Evolutionary conservation across 2,329 filamentous ascomycete genomes (phyloP).

Genomic region (Epichloe baconii): DNA sequence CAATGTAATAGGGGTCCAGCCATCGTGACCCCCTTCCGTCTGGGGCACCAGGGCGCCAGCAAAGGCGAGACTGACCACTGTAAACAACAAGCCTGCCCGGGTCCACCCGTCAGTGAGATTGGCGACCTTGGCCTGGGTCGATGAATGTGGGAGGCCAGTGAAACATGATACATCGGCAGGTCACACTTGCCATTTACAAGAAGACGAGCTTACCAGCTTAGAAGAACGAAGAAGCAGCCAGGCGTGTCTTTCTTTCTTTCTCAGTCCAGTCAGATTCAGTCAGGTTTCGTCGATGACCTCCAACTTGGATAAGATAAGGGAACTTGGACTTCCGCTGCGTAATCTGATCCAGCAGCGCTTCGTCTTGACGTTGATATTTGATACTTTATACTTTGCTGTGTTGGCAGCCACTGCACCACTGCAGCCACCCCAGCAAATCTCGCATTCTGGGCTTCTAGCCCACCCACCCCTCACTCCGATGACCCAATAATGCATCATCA

Average conservation of each 20-base stretch:
- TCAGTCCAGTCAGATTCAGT: too few species aligned
- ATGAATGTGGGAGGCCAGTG: not conserved
- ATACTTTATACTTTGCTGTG: not conserved
- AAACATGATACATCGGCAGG: not conserved
- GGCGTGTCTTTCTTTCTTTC: not conserved
- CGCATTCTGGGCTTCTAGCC: not conserved
- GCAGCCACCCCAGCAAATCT: not conserved
- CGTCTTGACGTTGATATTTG: not conserved
- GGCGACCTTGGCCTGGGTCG: not conserved
- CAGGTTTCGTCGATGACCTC: too few species aligned
- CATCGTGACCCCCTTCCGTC: not conserved
- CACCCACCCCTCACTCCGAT: not conserved
- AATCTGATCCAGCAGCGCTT: not conserved
- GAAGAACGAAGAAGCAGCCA: not conserved
- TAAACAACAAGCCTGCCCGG: not conserved
- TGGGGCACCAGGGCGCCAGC: not conserved
- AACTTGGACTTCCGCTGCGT: too few species aligned
- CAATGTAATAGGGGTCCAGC: not conserved
- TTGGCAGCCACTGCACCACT: conserved; percentile 1
- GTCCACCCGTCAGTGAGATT: not conserved
- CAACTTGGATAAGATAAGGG: too few species aligned
- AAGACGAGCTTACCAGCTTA: not conserved
- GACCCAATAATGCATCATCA: not conserved
- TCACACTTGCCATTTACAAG: not conserved
- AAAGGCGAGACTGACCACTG: not conserved